Base-by-base conservation (phyloP, 768 basidiomycete species). In the Mycena olivaceomarginata region DNA sequence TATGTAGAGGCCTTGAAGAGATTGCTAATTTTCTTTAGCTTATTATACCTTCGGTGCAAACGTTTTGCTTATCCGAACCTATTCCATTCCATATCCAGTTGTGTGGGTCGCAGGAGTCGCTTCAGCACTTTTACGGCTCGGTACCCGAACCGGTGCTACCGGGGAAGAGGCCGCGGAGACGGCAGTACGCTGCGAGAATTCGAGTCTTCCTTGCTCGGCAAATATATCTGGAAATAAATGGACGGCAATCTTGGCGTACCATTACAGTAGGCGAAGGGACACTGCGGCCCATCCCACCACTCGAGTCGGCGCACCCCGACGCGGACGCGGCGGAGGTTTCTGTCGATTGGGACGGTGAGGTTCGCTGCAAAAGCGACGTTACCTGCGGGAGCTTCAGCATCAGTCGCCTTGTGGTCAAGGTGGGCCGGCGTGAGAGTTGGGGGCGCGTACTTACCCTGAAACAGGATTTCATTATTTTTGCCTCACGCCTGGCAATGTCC, bases 11-110 rank as follows among this genome's bases (percentile, higher is more conserved):
- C 68, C 83, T 45, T 80, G 81, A 15, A 25, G 5, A 31, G 43
- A 16, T 16, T 43, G 40, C 65, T 67, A 12, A 71, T 22, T 66
- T 16, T 60, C 3, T 8, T 31, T 62, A 91, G 89, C 80, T 91
- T 18, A 85, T 90, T 68, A 84, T 93, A 51, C 92, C 93, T 3
- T 88, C 89, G 4, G 86, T 89, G 8, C 88, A 87, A 53, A 87
- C 86, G 4, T 93, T 87, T 82, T 87, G 88, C 16, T 77, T 91
- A 64, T 83, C 87, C 37, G 91, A 92, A 65, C 81, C 82, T 40
- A 91, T 93, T 22, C 92, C 93, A 5, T 90, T 93, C 78, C 91
- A 92, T 79, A 82, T 94, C 37, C 92, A 93, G 73, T 84, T 93
- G 41, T 85, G 85, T 60, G 89, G 88, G 45, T 86, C 88, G 22